Base-by-base conservation (phyloP, 306 rosid species). In the Lathyrus aphaca region DNA sequence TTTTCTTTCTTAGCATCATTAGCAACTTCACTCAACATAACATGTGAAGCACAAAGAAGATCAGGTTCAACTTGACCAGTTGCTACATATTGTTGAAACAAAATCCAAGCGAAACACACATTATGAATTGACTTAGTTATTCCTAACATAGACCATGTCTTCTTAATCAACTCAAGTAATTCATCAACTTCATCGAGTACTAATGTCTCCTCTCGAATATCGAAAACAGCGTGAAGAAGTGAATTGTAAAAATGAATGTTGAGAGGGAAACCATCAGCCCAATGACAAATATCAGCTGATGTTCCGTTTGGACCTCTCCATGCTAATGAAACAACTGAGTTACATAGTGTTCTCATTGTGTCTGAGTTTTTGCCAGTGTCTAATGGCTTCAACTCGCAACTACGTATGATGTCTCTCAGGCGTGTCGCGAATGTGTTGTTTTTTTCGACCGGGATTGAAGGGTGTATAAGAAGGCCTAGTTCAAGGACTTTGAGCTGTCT, bases 121-220 rank as follows among this genome's bases (percentile, higher is more conserved):
- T 91, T 91, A 67, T 91, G 97, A 37, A 89, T 77, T 2, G 88
- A 73, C 79, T 74, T 76, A 3, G 80, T 83, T 72, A 91, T 87
- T 13, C 99, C 97, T 44, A 94, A 64, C 0, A 89, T 89, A 3
- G 95, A 79, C 99, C 99, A 94, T 0, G 96, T 87, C 74, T 91
- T 94, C 79, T 91, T 89, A 80, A 94, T 89, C 23, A 94, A 77
- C 77, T 94, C 99, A 3, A 94, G 87, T 0, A 94, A 77, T 82
- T 94, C 99, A 23, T 94, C 99, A 16, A 94, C 95, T 66, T 94
- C 97, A 37, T 94, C 99, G 6, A 94, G 95, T 38, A 94, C 99
- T 53, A 84, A 65, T 0, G 97, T 86, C 32, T 94, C 99, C 4
- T 94, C 99, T 18, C 95, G 73, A n/a, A 71, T 15, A 66, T 94